These are phyloP conservation scores for Solanum chmielewskii DNA, from an alignment of 257 asterid species.

Conservation along the genomic window DNA sequence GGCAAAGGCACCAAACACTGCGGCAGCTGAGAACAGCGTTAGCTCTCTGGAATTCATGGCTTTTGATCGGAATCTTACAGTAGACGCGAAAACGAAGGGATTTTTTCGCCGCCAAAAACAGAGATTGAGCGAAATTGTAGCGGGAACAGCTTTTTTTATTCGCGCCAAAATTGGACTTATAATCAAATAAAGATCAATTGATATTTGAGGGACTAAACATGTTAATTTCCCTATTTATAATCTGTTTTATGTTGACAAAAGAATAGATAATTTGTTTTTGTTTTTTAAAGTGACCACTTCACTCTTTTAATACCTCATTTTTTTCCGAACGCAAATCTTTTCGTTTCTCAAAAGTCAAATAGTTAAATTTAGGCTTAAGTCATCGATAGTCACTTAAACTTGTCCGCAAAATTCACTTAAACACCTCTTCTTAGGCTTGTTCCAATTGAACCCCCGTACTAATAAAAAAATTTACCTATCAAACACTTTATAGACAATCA, in stretches of 20 bases:
- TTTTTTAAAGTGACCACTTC: background rate
- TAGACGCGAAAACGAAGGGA: background rate
- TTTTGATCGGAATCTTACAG: background rate
- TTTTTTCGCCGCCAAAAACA: background rate
- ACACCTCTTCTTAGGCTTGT: too few species aligned
- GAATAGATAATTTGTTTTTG: background rate
- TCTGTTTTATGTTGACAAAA: background rate
- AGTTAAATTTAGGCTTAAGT: fast-evolving
- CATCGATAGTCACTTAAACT: too few species aligned
- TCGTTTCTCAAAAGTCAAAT: fast-evolving
- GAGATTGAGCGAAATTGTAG: background rate
- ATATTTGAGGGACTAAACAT: background rate
- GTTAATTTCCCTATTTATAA: background rate
- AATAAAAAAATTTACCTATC: too few species aligned
- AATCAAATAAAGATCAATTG: background rate
- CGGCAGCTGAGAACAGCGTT: slow-evolving; percentile 46
- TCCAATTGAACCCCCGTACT: too few species aligned
- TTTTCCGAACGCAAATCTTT: too few species aligned
- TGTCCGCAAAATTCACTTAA: too few species aligned
- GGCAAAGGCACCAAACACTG: slow-evolving; percentile 48
- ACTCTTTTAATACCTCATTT: too few species aligned
- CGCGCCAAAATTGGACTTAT: background rate
- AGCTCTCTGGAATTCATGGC: slow-evolving; percentile 57
- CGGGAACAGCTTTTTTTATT: background rate
- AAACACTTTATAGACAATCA: too few species aligned